Evolutionary conservation across 2,329 filamentous ascomycete genomes (phyloP), one percentile per base, ranked within the genome.

Genomic region (Trichoderma simmonsii): DNA sequence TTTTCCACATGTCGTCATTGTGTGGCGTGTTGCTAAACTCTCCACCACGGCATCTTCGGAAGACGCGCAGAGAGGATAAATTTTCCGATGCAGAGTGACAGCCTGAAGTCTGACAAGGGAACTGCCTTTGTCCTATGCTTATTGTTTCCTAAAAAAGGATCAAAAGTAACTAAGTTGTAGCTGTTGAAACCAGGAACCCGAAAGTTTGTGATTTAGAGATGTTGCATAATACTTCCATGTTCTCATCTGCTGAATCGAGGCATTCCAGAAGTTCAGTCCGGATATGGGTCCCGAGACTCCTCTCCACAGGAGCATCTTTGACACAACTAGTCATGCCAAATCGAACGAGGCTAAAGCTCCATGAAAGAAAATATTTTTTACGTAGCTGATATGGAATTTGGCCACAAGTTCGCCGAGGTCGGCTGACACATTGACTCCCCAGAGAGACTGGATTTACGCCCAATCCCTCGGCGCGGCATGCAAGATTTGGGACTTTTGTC

Each of bases 351-450:
- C 28, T 48, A 69, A 69, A 69, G 21, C n/a, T 60, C 24, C 26
- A 15, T 30, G 30, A 3, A 26, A 54, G 30, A 51, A 39, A 68
- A 65, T 54, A 65, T 54, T 32, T 30, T 15, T 69, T 48, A 48
- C 21, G 66, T 48, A 48, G 36, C 66, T 51, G 28, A 60, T 66
- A 63, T 43, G 6, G 26, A 24, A 21, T 32, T 67, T 69, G 66
- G 66, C 66, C 66, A 69, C 66, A 69, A 14, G 21, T 12, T 51
- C 26, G 43, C 66, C 66, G 66, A 59, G 26, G 18, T 69, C 56
- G 56, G 66, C 43, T 14, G n/a, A 26, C n/a, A 32, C 28, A 34
- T 32, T 61, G 8, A 26, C 30, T 57, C 36, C 34, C 32, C 24
- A 21, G 24, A 43, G 14, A 28, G 24, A 39, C 18, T 15, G 21